These are phyloP conservation scores for Pisolithus marmoratus DNA, from an alignment of 768 basidiomycete genomes.

Conservation along the genomic window DNA sequence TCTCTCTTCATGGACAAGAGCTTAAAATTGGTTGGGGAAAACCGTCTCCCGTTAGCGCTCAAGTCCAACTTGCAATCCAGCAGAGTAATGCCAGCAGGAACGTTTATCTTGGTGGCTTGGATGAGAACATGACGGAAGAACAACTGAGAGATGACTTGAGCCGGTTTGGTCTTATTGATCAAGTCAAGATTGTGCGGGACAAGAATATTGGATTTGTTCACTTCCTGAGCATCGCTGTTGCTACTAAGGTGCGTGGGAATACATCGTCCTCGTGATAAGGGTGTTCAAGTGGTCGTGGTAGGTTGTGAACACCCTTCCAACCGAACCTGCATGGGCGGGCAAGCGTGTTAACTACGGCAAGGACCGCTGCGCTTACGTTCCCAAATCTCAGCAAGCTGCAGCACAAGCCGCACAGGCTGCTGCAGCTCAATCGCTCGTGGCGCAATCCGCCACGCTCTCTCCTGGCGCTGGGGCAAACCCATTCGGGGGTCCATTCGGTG, in stretches of 20 bases:
- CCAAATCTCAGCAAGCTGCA: conserved; percentile 89
- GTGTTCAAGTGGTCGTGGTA: conserved; percentile 21
- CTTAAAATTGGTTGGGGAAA: conserved; percentile 99
- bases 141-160: conserved; percentile 86
- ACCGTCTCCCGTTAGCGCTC: conserved; percentile 79
- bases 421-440: conserved; percentile 67
- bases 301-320: conserved; percentile 92
- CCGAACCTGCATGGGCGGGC: conserved; percentile 89
- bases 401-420: conserved; percentile 83
- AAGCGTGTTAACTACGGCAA: conserved; percentile 98
- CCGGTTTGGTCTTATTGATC: conserved; percentile 93
- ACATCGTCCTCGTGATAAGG: conserved; percentile 6
- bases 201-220: conserved; percentile 99
- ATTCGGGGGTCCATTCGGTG: conserved; percentile 28
- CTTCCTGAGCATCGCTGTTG: conserved; percentile 91
- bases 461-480: conserved; percentile 22
- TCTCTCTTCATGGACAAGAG: conserved; percentile 90
- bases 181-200: conserved; percentile 98
- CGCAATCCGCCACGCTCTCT: conserved; percentile 41
- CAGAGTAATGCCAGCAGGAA: conserved; percentile 93
- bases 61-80: conserved; percentile 81
- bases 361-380: conserved; percentile 96
- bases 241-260: conserved; percentile 68
- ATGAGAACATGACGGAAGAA: conserved; percentile 87
- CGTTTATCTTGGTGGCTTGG: conserved; percentile 93